A percentile compares a stretch with the other conserved stretches of the same genome.
Conservation (phyloP, 23 red algal genomes). For the Gracilaria vermiculophylla region DNA sequence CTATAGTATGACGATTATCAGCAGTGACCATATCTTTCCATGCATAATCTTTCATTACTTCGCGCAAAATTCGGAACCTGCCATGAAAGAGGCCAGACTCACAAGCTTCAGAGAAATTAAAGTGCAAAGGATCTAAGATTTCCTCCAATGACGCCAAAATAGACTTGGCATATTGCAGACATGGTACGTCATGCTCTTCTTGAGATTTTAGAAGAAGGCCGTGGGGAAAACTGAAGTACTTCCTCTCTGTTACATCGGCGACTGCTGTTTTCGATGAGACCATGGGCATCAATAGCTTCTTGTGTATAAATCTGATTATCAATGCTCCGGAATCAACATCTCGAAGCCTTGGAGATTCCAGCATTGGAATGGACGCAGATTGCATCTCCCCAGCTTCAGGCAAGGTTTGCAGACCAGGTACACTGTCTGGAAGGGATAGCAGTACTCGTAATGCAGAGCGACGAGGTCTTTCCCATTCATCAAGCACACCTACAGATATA, state of each 20-base stretch:
- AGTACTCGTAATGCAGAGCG: slow-evolving; percentile 20
- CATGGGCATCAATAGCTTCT: slow-evolving; percentile 12
- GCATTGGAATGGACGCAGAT: background rate
- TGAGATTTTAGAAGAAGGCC: background rate
- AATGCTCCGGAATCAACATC: slow-evolving; percentile 41
- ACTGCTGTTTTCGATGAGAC: background rate
- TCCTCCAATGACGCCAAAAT: slow-evolving; percentile 26
- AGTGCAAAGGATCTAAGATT: background rate
- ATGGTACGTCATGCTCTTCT: background rate
- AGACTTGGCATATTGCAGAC: slow-evolving; percentile 6
- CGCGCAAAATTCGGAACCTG: slow-evolving; percentile 8
- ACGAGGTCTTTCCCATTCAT: slow-evolving; percentile 44
- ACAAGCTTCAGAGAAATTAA: slow-evolving; percentile 2
- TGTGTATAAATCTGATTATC: slow-evolving; percentile 12
- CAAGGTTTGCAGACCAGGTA: background rate
- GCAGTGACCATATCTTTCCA: slow-evolving; percentile 22
- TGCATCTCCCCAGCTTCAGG: background rate
- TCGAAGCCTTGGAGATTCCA: slow-evolving; percentile 27
- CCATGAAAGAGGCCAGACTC: slow-evolving; percentile 40
- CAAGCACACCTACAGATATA: background rate
- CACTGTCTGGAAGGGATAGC: background rate
- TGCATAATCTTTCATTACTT: slow-evolving; percentile 24
- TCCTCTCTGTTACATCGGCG: background rate
- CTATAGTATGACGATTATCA: background rate
- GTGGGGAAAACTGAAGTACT: background rate